These are phyloP conservation scores for Butyriboletus appendiculatus DNA, from an alignment of 1,284 basidiomycete genomes.

Conservation along the genomic window DNA sequence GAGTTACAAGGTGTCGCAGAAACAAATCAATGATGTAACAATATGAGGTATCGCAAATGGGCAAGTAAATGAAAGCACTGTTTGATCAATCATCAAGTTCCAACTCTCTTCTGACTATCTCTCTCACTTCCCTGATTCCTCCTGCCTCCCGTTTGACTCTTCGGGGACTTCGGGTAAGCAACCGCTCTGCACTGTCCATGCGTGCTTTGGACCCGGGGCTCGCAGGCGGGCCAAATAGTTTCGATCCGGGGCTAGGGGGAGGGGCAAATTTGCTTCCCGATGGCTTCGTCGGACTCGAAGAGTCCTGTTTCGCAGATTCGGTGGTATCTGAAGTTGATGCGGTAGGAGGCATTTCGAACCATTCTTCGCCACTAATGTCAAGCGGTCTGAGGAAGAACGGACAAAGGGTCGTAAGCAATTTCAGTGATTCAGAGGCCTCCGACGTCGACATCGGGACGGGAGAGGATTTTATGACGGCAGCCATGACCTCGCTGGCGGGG, in stretches of 20 bases:
- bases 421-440: slow-evolving; percentile 73
- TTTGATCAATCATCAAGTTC: slow-evolving; percentile 59
- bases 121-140: slow-evolving; percentile 73
- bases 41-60: slow-evolving; percentile 31
- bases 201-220: slow-evolving; percentile 41
- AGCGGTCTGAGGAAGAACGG: slow-evolving; percentile 74
- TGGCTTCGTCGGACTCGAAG: slow-evolving; percentile 39
- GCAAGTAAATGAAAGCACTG: slow-evolving; percentile 33
- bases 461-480: slow-evolving; percentile 73
- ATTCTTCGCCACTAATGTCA: slow-evolving; percentile 66
- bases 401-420: slow-evolving; percentile 64
- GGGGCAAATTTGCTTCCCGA: slow-evolving; percentile 24
- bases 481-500: slow-evolving; percentile 61
- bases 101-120: slow-evolving; percentile 74
- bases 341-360: slow-evolving; percentile 78
- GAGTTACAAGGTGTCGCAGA: slow-evolving; percentile 16
- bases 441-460: slow-evolving; percentile 73
- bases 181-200: slow-evolving; percentile 56
- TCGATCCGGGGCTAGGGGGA: slow-evolving; percentile 39
- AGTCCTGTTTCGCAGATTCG: slow-evolving; percentile 22
- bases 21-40: slow-evolving; percentile 18
- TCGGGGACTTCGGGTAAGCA: slow-evolving; percentile 67
- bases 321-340: slow-evolving; percentile 24
- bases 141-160: slow-evolving; percentile 66
- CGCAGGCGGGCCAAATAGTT: slow-evolving; percentile 25